These are phyloP conservation scores for Casuarina glauca DNA, from an alignment of 306 rosid species.

Conservation along the genomic window DNA sequence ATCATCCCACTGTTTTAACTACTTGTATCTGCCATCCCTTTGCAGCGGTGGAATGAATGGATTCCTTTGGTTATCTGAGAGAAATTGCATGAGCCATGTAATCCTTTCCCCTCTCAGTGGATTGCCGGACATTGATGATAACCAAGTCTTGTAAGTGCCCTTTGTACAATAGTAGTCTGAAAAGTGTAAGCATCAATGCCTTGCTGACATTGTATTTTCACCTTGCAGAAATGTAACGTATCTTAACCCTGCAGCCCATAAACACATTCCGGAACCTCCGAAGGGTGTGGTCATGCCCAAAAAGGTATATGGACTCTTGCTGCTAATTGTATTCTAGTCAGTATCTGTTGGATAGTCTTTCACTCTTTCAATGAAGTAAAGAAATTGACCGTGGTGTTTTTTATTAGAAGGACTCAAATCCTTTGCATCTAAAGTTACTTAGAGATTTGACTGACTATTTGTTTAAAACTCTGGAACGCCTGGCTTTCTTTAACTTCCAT, in stretches of 20 bases:
- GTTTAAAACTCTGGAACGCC: background rate
- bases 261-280: constrained; percentile 76
- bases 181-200: constrained; percentile 19
- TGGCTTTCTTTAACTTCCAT: background rate
- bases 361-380: background rate
- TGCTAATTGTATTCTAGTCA: constrained; percentile 17
- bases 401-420: background rate
- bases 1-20: constrained; percentile 11
- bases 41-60: constrained; percentile 95
- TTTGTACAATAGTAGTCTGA: constrained; percentile 21
- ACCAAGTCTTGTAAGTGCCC: constrained; percentile 78
- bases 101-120: constrained; percentile 77
- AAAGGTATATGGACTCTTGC: constrained; percentile 53
- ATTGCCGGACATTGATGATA: constrained; percentile 55
- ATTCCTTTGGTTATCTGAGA: constrained; percentile 65
- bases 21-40: constrained; percentile 13
- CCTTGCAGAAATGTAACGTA: constrained; percentile 72
- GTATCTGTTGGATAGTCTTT: background rate
- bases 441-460: background rate
- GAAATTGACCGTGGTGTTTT: background rate
- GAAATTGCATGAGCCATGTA: constrained; percentile 50
- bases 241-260: constrained; percentile 55
- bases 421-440: background rate
- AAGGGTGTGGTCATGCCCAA: constrained; percentile 63
- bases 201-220: constrained; percentile 38